Evolutionary conservation across 2,329 filamentous ascomycete species (phyloP), one percentile per base, ranked within the genome.

Genomic region (Alternaria metachromatica): DNA sequence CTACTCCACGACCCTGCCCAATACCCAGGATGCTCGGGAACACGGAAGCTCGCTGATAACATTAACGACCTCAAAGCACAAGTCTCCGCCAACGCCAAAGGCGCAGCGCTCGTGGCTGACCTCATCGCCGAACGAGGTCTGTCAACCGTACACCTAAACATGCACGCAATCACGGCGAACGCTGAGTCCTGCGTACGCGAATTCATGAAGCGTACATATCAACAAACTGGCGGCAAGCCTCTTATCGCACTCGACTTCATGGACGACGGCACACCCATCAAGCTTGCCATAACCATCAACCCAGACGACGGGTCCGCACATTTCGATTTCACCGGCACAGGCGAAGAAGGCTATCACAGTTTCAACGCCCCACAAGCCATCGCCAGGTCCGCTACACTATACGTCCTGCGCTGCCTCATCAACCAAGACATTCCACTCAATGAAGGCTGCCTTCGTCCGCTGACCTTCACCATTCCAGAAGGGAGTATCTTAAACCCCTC

Each of bases 281-380:
- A 30, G 18, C 48, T 50, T 6, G 25, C 48, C 26, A 50, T 50
- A 50, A 50, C 48, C 11, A 50, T 50, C 11, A 20, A 50, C 25
- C 48, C 48, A 10, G 48, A 50, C n/a, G 3, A 50, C 7, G 48
- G 45, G 1, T 66, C 66, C 18, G 77, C 78, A 1, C 59, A 63
- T 3, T 82, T 82, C 62, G 80, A 83, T 62, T 83, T 82, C 66
- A 78, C 78, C 0, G 81, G 81, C 23, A 82, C 81, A 3, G 77
- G 76, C 3, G 63, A 65, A 25, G 78, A 82, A 60, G 72, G 70
- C 2, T 80, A 73, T 53, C 71, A 72, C 58, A 76, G 74, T 60
- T 70, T 72, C 58, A 83, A 83, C 61, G 79, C 80, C 1, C 81
- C 81, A 1, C 68, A 71, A 21, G 76, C 79, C 7, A 80, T 83